Conservation (phyloP, 768 basidiomycete species). For the Hypholoma fasciculare region DNA sequence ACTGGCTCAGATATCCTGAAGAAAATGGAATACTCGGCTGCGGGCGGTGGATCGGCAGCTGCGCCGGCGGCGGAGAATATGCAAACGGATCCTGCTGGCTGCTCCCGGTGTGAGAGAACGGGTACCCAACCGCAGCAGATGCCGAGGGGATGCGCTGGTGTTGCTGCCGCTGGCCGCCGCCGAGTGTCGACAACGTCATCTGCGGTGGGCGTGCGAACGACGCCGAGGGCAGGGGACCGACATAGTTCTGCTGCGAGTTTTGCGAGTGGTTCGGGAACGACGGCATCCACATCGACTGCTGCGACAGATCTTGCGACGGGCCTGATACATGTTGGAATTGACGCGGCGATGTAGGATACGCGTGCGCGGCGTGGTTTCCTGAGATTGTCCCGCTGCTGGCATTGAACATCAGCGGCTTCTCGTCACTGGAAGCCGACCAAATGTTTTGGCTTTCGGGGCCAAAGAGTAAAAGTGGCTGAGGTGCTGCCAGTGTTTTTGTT, state of each 20-base stretch:
- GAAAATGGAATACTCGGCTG: conserved; percentile 17
- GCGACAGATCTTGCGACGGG: conserved; percentile 26
- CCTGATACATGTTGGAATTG: conserved; percentile 20
- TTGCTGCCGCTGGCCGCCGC: conserved; percentile 2
- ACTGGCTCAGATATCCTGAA: conserved; percentile 15
- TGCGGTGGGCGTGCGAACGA: conserved; percentile 20
- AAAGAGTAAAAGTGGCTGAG: conserved; percentile 39
- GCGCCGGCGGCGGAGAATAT: conserved; percentile 20
- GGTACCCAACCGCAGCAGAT: conserved; percentile 19
- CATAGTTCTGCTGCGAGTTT: conserved; percentile 29
- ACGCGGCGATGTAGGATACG: conserved; percentile 29
- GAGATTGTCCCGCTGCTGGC: conserved; percentile 16
- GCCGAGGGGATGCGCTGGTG: conserved; percentile 31
- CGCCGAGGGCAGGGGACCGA: conserved; percentile 22
- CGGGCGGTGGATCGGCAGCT: conserved; percentile 23
- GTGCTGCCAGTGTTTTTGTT: not conserved
- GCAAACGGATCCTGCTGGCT: conserved; percentile 26
- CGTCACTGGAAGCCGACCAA: conserved; percentile 64
- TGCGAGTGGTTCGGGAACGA: conserved; percentile 28
- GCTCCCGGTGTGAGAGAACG: conserved; percentile 22
- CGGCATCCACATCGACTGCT: conserved; percentile 38
- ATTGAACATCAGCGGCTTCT: conserved; percentile 36
- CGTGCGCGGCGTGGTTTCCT: conserved; percentile 21
- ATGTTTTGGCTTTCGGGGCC: conserved; percentile 60
- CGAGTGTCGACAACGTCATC: conserved; percentile 1